Evolutionary conservation across 257 asterid genomes (phyloP), one percentile per base, ranked within the genome.

Genomic region (Solanum chaucha): DNA sequence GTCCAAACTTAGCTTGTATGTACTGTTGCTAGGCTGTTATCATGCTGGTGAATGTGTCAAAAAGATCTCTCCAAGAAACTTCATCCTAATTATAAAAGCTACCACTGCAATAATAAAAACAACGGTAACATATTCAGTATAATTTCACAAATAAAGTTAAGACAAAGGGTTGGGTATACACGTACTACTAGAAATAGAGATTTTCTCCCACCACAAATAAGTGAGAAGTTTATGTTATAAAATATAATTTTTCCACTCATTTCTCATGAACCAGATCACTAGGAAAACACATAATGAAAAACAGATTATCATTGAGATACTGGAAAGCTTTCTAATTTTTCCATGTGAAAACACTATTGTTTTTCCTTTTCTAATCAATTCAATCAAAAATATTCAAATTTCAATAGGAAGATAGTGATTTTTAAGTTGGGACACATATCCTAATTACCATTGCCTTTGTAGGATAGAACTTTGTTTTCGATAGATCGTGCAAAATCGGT

Each of bases 1-100:
- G 15, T 46, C 61, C 74, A 40, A 64, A 78, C 64, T 55, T 55
- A 17, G 64, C 17, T 28, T 80, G 24, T 51, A 32, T 80, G 64
- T 9, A 41, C 72, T 68, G 87, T 34, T 68, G 89, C 89, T 87
- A 82, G 89, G 89, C 89, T 72, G 80, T 72, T 72, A 17, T 32
- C 48, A 72, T 72, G 80, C 48, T 81, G 89, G 82, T 65, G 72
- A 30, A 38, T 35, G 80, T 78, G 48, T 8, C 20, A 40, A 28
- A 55, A 35, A 72, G 67, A 40, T 7, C 38, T 78, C 51, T 70
- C 86, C 34, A 15, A 30, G 74, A 87, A 87, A 85, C 86, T 87
- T 87, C 86, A 87, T 70, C 28, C 40, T 8, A 46, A 28, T 19
- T 5, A 61, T 75, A 40, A 75, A 40, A 75, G 35, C 35, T 40